phyloP scores from a whole-genome alignment of 257 asterid genomes.

The Solanum appendiculatum region DNA sequence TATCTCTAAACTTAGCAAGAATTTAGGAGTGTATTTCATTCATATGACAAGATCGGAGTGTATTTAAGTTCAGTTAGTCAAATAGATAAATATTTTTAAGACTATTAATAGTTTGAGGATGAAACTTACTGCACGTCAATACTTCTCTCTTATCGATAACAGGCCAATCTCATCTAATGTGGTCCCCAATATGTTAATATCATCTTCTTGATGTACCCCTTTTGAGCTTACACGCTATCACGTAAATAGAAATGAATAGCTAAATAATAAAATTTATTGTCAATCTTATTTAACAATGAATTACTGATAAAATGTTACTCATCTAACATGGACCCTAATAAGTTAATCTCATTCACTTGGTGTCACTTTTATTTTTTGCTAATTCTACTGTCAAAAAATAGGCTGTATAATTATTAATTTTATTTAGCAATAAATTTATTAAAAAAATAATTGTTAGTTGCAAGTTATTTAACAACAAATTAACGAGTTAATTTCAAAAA shows the following conservation, averaged over 20 bases:
- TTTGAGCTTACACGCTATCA: neutral
- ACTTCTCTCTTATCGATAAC: neutral
- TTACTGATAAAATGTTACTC: neutral
- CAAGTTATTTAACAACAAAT: too few species aligned
- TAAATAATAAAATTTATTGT: too few species aligned
- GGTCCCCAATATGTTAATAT: neutral
- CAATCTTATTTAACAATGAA: neutral
- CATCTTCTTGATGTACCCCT: neutral
- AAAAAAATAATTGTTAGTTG: neutral
- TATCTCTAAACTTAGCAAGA: too few species aligned
- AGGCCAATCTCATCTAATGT: neutral
- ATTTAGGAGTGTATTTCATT: too few species aligned
- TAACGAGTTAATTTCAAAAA: too few species aligned
- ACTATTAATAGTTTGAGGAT: too few species aligned
- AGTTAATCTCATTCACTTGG: neutral
- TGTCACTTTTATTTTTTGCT: neutral
- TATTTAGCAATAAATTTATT: too few species aligned
- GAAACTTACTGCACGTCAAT: too few species aligned
- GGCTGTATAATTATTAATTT: too few species aligned
- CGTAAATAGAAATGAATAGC: neutral
- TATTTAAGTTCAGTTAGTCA: neutral
- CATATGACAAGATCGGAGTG: accelerated
- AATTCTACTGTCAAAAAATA: too few species aligned
- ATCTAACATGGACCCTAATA: neutral
- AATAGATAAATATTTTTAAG: too few species aligned